Evolutionary conservation across 164 flowering plant genomes (phyloP).

Genomic region (Kalanchoe fedtschenkoi): DNA sequence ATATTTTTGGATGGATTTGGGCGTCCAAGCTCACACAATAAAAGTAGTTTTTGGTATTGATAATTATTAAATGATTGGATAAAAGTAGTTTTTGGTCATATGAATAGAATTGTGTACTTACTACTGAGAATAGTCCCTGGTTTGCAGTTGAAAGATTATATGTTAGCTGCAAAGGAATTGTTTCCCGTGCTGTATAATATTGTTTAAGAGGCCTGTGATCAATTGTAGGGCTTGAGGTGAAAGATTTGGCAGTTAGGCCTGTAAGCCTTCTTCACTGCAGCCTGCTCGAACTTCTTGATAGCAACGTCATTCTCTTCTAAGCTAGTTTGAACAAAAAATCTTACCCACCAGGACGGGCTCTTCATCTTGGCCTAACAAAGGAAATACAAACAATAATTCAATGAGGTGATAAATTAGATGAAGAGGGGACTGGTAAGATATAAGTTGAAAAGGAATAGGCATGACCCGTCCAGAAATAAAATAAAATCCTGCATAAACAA

Average conservation of each 20-base stretch:
- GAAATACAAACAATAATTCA: neutral
- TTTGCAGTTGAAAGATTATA: neutral
- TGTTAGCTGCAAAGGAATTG: neutral
- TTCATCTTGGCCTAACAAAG: constrained; percentile 9
- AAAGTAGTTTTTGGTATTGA: neutral
- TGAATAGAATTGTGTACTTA: neutral
- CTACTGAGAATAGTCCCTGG: neutral
- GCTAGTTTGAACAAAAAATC: constrained; percentile 12
- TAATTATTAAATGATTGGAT: neutral
- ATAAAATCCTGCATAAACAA: too few relatives aligned
- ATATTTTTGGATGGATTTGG: too few relatives aligned
- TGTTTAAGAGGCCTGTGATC: neutral
- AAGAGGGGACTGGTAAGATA: neutral
- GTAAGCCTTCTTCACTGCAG: constrained; percentile 8
- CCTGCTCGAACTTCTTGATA: constrained; percentile 10
- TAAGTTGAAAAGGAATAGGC: too few relatives aligned
- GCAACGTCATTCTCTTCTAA: constrained; percentile 10
- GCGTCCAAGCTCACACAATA: neutral
- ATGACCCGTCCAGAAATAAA: too few relatives aligned
- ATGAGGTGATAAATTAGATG: neutral
- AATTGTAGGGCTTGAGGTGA: constrained; percentile 9
- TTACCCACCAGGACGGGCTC: constrained; percentile 10
- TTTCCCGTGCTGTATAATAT: neutral
- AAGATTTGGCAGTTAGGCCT: constrained; percentile 8
- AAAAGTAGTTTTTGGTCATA: neutral